Evolutionary conservation across 1,139 yeast genomes (phyloP), one percentile per base, ranked within the genome.

Genomic region (Taphrina sp.): DNA sequence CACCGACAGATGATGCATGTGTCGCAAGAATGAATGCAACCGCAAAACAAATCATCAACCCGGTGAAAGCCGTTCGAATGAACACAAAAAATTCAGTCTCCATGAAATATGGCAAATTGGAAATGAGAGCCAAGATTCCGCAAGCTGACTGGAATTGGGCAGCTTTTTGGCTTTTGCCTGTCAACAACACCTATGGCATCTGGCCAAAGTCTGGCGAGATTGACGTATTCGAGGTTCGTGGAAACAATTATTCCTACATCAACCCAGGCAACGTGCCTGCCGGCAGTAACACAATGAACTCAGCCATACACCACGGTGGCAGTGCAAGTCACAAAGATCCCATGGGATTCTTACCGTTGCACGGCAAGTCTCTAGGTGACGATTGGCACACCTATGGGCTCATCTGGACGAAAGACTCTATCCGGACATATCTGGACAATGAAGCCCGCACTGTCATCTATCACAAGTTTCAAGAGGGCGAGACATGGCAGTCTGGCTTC

Each of bases 131-230:
- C 12, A 34, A 41, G 29, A 31, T 59, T 37, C 60, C 61, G 10
- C 37, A 29, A n/a, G 61, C 60, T 16, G 61, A 59, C 47, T 59
- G 61, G 61, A 10, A 57, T n/a, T 59, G 61, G 61, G 60, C 61
- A 3, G 61, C 61, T 5, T 53, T 59, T 33, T 59, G 61, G 61
- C 57, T 59, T 60, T 33, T 59, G 29, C 61, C 61, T 16, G 42
- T 31, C 4, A 26, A 58, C 17, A 39, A 31, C 33, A 39, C 29
- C 12, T 59, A 59, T 26, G 61, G 61, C 22, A 38, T 29, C n/a
- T 59, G 61, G 61, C 61, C 61, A 4, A 54, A 56, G 8, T 57
- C 60, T 3, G 61, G 61, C 22, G 61, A 59, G 36, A 59, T 59
- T 22, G 61, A 59, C 26, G 51, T 59, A 26, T 38, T 35, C 19